Percentiles rank a stretch among this genome's conserved stretches.
Evolutionary conservation across 2,329 filamentous ascomycete species (phyloP).

Genomic region (Neonectria hederae): DNA sequence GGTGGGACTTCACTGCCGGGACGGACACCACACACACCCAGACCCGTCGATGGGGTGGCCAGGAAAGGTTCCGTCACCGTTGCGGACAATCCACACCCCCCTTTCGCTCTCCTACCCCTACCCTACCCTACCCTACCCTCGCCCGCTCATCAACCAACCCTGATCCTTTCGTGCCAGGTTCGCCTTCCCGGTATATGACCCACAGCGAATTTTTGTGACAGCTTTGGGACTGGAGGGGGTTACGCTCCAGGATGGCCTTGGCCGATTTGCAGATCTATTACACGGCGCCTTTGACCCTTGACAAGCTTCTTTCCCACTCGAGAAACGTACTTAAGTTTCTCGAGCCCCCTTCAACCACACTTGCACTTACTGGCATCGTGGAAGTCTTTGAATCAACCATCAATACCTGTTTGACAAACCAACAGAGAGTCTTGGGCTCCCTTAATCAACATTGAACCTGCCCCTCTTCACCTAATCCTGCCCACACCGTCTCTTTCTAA

Average conservation of each 20-base stretch:
- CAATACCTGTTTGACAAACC: slow-evolving; percentile 26
- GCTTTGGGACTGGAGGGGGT: slow-evolving; percentile 39
- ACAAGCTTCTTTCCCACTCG: slow-evolving; percentile 41
- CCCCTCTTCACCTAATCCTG: slow-evolving; percentile 21
- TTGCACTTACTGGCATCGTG: slow-evolving; percentile 31
- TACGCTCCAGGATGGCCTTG: slow-evolving; percentile 34
- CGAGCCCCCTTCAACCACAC: slow-evolving; percentile 37
- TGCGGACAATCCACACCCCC: slow-evolving; percentile 26
- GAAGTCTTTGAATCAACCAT: slow-evolving; percentile 28
- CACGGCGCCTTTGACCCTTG: slow-evolving; percentile 40
- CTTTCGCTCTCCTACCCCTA: slow-evolving; percentile 30
- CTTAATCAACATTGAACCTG: slow-evolving; percentile 14
- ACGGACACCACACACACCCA: slow-evolving; percentile 33
- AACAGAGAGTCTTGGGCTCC: slow-evolving; percentile 27
- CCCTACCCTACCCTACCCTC: slow-evolving; percentile 13
- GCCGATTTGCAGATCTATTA: slow-evolving; percentile 44
- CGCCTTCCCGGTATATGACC: slow-evolving; percentile 32
- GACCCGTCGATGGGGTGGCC: slow-evolving; percentile 33
- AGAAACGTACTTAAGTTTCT: slow-evolving; percentile 45
- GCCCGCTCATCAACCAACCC: slow-evolving; percentile 16
- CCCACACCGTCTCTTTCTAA: slow-evolving; percentile 21
- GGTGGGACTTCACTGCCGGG: slow-evolving; percentile 41
- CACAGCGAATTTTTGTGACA: slow-evolving; percentile 42
- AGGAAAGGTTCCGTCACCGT: slow-evolving; percentile 39
- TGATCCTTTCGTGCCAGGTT: slow-evolving; percentile 41